Conservation (phyloP, 106 monocot genomes). For the Phalaenopsis equestris region DNA sequence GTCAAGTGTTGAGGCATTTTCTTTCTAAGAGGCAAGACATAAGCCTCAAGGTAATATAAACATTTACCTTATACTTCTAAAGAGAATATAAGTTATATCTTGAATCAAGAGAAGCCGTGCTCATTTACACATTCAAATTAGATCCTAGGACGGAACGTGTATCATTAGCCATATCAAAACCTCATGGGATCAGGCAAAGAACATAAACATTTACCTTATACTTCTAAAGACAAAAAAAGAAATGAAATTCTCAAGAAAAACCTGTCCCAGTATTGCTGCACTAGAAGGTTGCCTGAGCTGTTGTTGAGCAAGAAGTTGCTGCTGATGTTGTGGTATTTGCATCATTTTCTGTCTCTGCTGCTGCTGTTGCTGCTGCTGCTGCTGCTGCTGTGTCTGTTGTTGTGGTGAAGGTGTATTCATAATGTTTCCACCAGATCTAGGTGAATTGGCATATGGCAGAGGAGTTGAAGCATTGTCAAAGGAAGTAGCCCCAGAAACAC, state of each 20-base stretch:
- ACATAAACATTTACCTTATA: neutral
- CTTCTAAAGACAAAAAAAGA: neutral
- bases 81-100: neutral
- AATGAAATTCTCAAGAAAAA: slow-evolving; percentile 6
- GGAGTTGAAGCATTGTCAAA: slow-evolving; percentile 91
- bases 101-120: neutral
- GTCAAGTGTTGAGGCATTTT: too few species aligned
- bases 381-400: slow-evolving; percentile 66
- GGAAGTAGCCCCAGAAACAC: slow-evolving; percentile 32
- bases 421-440: slow-evolving; percentile 74
- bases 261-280: slow-evolving; percentile 57
- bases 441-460: slow-evolving; percentile 74
- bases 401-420: slow-evolving; percentile 93
- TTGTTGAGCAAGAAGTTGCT: slow-evolving; percentile 59
- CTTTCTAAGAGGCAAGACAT: too few species aligned
- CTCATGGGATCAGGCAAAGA: neutral
- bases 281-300: slow-evolving; percentile 54
- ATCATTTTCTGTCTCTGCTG: slow-evolving; percentile 37
- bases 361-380: slow-evolving; percentile 18
- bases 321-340: slow-evolving; percentile 59
- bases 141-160: neutral
- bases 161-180: neutral
- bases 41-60: neutral
- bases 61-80: neutral
- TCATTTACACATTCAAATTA: neutral